phyloP scores from a whole-genome alignment of 768 basidiomycete genomes.

The Trametes villosa region DNA sequence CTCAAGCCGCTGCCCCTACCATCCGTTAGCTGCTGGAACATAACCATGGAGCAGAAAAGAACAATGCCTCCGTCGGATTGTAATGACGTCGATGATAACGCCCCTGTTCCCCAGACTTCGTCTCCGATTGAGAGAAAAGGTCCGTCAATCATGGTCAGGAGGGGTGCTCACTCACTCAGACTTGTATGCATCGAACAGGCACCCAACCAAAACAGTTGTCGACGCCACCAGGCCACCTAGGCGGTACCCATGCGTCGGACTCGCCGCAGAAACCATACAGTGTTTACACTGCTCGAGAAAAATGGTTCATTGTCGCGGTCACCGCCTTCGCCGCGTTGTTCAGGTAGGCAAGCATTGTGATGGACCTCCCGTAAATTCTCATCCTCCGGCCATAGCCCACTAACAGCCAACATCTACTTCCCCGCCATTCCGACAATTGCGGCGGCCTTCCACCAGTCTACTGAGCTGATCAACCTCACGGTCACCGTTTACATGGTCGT shows the following conservation, averaged over 20 bases:
- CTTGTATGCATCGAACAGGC: no score
- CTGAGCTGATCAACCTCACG: conserved; percentile 78
- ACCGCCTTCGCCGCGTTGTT: conserved; percentile 64
- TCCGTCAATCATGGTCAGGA: neutral
- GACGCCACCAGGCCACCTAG: no score
- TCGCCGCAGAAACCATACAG: conserved; percentile 39
- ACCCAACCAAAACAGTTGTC: neutral
- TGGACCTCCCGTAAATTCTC: neutral
- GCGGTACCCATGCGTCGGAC: neutral
- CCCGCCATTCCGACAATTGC: conserved; percentile 77
- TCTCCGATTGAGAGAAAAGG: neutral
- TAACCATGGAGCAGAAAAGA: neutral
- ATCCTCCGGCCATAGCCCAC: neutral
- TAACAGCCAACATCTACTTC: conserved; percentile 79
- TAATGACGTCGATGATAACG: conserved; percentile 10
- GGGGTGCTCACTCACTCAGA: neutral
- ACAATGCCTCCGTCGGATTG: neutral
- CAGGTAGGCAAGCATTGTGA: conserved; percentile 50
- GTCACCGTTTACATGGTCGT: conserved; percentile 78
- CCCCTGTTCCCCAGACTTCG: neutral
- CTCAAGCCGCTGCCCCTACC: neutral
- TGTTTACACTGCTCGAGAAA: conserved; percentile 58
- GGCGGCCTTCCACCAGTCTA: conserved; percentile 61
- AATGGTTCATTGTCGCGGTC: conserved; percentile 70
- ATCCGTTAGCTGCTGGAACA: neutral